Evolutionary conservation across 1,284 basidiomycete genomes (phyloP).

Genomic region (Apiotrichum veenhuisii): DNA sequence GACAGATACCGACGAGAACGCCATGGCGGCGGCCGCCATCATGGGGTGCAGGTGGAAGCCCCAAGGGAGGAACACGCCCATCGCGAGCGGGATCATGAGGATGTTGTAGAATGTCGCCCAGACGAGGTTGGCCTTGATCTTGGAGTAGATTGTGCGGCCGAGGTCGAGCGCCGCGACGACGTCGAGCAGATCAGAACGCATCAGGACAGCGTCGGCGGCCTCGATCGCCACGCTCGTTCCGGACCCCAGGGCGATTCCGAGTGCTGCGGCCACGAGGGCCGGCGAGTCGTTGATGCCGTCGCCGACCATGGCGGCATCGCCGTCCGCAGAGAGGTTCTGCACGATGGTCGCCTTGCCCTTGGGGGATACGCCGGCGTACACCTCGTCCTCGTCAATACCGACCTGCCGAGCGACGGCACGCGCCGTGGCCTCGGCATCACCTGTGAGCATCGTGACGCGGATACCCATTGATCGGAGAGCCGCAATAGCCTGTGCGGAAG

Average conservation of each 20-base stretch:
- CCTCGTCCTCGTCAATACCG: constrained; percentile 71
- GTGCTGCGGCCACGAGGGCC: constrained; percentile 87
- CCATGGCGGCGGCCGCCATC: constrained; percentile 98
- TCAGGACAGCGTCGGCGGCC: constrained; percentile 95
- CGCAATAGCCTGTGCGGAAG: constrained; percentile 72
- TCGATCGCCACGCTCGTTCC: constrained; percentile 97
- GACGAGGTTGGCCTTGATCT: constrained; percentile 77
- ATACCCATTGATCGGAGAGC: constrained; percentile 82
- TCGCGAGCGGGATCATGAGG: constrained; percentile 93
- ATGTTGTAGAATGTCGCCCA: constrained; percentile 95
- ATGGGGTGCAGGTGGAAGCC: constrained; percentile 93
- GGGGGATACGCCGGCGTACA: constrained; percentile 85
- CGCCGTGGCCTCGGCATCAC: constrained; percentile 77
- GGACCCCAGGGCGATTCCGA: constrained; percentile 92
- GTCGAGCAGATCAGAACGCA: constrained; percentile 92
- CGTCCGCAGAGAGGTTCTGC: constrained; percentile 61
- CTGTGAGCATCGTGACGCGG: constrained; percentile 85
- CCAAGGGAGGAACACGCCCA: constrained; percentile 92
- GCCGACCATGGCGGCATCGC: constrained; percentile 90
- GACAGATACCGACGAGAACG: constrained; percentile 93
- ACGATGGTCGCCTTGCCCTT: constrained; percentile 85
- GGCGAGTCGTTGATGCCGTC: constrained; percentile 99
- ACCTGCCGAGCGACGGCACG: constrained; percentile 79
- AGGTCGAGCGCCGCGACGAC: constrained; percentile 94
- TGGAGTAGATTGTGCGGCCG: constrained; percentile 79